Evolutionary conservation across 805 yeast species (phyloP), one percentile per base, ranked within the genome.

Genomic region (Jamesozyma lodderae): DNA sequence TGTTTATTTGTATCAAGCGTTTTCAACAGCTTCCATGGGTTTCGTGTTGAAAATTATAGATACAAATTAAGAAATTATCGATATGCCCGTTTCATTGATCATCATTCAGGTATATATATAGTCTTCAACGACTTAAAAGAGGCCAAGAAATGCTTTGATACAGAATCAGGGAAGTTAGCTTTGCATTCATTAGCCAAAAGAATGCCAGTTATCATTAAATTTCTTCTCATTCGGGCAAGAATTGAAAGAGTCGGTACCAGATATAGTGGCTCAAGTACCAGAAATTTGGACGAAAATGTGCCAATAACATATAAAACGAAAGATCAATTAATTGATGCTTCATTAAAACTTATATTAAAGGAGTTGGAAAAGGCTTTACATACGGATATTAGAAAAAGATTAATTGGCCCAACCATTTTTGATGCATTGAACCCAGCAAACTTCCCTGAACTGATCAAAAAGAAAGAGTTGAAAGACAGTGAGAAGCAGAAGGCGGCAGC

Each of bases 341-440:
- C 95, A 0, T 67, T 73, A 1, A 62, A 69, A 17, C 60, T 70
- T 37, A 63, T 87, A 34, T 53, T 78, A 19, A 74, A 72, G 39
- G 95, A 86, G 46, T 67, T 86, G 36, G 75, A 74, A 42, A 63
- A 66, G 9, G 76, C 78, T 33, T 56, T 86, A 32, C 62, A 76
- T 16, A 79, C 80, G 43, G 94, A 86, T 59, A 72, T 86, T 18
- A 68, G 82, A 46, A 90, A 78, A 50, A 72, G 85, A 42, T 61
- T 82, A 3, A 70, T 84, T 18, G 87, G 82, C 0, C 85, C 92
- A 0, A 67, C 70, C 1, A 72, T 86, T 14, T 65, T 81, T 38
- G 78, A 78, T 22, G 59, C 71, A 15, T 64, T 86, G 46, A 70
- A 73, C 40, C 78, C 77, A 28, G 73, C 71, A 4, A 70, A 69